These are phyloP conservation scores for Coffea canephora DNA, from an alignment of 257 asterid genomes.

Conservation along the genomic window DNA sequence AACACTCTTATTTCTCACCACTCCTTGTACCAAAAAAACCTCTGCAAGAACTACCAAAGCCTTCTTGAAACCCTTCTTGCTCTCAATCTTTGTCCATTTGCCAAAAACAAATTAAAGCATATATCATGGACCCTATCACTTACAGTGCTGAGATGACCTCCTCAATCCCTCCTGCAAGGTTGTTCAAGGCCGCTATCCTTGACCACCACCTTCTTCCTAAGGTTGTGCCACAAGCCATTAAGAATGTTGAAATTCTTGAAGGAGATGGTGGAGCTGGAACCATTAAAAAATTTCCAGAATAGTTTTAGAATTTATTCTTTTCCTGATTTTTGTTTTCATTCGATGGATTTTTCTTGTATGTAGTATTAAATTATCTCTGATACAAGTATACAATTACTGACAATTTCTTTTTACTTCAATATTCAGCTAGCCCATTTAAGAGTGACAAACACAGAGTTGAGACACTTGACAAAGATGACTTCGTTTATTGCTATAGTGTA, in stretches of 20 bases:
- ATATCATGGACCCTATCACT: slow-evolving; percentile 9
- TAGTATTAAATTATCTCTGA: too few species aligned
- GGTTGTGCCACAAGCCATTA: slow-evolving; percentile 11
- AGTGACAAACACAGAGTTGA: slow-evolving; percentile 15
- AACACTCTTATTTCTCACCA: too few species aligned
- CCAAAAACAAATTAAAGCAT: too few species aligned
- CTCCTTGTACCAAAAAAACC: too few species aligned
- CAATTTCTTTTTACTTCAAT: neutral
- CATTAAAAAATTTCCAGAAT: too few species aligned
- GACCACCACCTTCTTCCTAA: slow-evolving; percentile 16
- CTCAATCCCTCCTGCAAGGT: slow-evolving; percentile 12
- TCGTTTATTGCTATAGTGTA: slow-evolving; percentile 9
- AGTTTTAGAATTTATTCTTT: too few species aligned
- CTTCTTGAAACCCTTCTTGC: too few species aligned
- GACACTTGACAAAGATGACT: slow-evolving; percentile 16
- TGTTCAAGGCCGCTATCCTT: slow-evolving; percentile 5
- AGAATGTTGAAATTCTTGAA: slow-evolving; percentile 22
- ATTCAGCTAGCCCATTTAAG: slow-evolving; percentile 15
- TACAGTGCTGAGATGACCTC: neutral
- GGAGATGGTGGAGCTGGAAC: slow-evolving; percentile 30
- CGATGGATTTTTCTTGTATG: too few species aligned
- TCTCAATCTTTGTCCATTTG: too few species aligned
- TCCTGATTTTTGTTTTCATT: too few species aligned
- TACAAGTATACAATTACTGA: too few species aligned
- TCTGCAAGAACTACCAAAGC: too few species aligned